Base-by-base conservation (phyloP, 192 early-diverging fungal species). In the Coemansia sp. region DNA sequence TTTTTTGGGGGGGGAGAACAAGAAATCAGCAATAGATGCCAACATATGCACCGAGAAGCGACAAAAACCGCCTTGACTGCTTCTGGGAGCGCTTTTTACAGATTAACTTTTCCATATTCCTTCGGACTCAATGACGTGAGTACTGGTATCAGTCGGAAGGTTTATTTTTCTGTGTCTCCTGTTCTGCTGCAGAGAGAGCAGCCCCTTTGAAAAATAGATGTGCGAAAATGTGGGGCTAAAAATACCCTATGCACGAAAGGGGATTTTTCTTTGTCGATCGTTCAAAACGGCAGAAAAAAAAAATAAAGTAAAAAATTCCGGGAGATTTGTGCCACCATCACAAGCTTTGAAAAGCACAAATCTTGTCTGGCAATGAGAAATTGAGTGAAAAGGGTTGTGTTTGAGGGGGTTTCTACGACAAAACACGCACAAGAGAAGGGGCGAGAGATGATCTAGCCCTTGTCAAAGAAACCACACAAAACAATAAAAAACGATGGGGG, bases 181-280 rank as follows among this genome's bases (percentile, higher is more conserved):
- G 29, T 3, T 29, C 29, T 2, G 29, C 29, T 29, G 29, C 29
- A 29, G 29, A 29, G 29, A 3, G 38, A 40, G 9, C 5, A 40
- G 9, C 38, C 38, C 38, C 5, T 40, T 40, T 8, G 38, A 13
- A 45, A 45, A 45, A 17, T 45, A 5, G 42, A 13, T 45, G 38
- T 45, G 42, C 5, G 35, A 36, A 36, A 36, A 17, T 45, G 42
- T 13, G 15, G 2, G 42, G 42, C 10, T 45, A 45, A 17, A 45
- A 45, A 45, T 45, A 45, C 17, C 1, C 1, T 17, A 52, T 52
- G 49, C 49, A 52, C 49, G 49, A 52, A 52, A 25, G 14, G 49
- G 49, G 29, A 29, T 29, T 5, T 52, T 52, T 52, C 25, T 52
- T 19, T 52, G 49, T 52, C 49, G 49, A 52, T 52, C 49, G 17